Conservation (phyloP, 345 rosid species). For the Eucalyptus regnans region DNA sequence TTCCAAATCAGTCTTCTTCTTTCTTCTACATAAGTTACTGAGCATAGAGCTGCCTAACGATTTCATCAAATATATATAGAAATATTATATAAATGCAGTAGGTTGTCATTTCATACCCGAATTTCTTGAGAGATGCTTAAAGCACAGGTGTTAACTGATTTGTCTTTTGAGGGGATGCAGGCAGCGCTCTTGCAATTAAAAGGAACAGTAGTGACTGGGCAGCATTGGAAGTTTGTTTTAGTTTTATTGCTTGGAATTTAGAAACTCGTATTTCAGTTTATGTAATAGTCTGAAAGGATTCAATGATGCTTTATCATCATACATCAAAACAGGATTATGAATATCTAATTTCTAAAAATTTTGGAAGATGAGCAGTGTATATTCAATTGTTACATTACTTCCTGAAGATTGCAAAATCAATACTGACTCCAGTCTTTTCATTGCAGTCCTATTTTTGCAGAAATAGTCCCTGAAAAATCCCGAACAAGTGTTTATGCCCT, state of each 20-base stretch:
- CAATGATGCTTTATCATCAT: background rate
- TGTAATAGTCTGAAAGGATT: background rate
- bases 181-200: background rate
- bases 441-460: conserved; percentile 84
- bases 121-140: background rate
- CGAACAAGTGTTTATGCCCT: conserved; percentile 75
- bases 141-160: background rate
- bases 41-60: background rate
- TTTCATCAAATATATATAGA: background rate
- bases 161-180: background rate
- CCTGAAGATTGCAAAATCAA: background rate
- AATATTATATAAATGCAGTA: background rate
- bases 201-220: background rate
- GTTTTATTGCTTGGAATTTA: background rate
- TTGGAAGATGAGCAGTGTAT: background rate
- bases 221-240: background rate
- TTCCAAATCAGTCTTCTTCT: background rate
- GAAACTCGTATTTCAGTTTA: background rate
- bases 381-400: background rate
- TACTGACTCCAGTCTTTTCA: background rate
- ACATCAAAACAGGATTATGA: background rate
- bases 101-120: background rate
- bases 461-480: conserved; percentile 78
- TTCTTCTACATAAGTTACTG: background rate
- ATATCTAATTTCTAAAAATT: background rate